Percentiles rank a stretch among this genome's conserved stretches.
Evolutionary conservation across 208 protist species (phyloP).

Genomic region (Vickermania spadyakhi): DNA sequence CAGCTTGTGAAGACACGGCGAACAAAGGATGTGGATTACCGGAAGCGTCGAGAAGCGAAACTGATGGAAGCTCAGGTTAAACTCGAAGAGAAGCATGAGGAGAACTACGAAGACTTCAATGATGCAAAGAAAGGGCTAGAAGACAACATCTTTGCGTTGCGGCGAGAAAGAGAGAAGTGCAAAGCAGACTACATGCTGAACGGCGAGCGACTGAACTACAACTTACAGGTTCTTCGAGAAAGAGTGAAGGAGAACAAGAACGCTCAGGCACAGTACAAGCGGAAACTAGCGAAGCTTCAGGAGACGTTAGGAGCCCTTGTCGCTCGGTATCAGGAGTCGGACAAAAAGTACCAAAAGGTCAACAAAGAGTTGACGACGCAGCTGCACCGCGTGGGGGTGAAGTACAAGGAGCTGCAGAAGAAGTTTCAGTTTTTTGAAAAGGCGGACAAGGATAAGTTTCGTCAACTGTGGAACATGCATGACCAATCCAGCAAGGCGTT

Average conservation of each 20-base stretch:
- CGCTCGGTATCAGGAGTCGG: constrained; percentile 85
- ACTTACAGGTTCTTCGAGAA: constrained; percentile 92
- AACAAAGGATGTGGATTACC: constrained; percentile 84
- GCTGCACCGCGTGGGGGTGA: constrained; percentile 86
- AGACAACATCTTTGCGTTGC: constrained; percentile 86
- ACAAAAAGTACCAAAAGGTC: constrained; percentile 82
- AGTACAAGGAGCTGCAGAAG: constrained; percentile 94
- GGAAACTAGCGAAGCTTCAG: constrained; percentile 80
- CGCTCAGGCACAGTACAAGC: constrained; percentile 91
- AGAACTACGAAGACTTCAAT: constrained; percentile 80
- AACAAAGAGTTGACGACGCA: constrained; percentile 94
- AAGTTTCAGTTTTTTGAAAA: constrained; percentile 93
- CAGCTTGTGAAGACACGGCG: constrained; percentile 83
- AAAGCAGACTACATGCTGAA: constrained; percentile 94
- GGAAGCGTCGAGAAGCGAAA: constrained; percentile 65
- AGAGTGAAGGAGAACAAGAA: constrained; percentile 92
- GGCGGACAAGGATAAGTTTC: constrained; percentile 90
- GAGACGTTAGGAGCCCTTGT: constrained; percentile 86
- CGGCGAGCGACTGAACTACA: constrained; percentile 94
- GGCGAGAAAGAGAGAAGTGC: constrained; percentile 92
- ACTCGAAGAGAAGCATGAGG: constrained; percentile 72
- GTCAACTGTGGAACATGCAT: constrained; percentile 93
- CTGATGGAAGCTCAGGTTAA: constrained; percentile 73
- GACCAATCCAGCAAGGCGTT: constrained; percentile 86
- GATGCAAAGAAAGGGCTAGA: constrained; percentile 61